Conservation (phyloP, 2,329 filamentous ascomycete genomes). For the Penicillium brevicompactum region DNA sequence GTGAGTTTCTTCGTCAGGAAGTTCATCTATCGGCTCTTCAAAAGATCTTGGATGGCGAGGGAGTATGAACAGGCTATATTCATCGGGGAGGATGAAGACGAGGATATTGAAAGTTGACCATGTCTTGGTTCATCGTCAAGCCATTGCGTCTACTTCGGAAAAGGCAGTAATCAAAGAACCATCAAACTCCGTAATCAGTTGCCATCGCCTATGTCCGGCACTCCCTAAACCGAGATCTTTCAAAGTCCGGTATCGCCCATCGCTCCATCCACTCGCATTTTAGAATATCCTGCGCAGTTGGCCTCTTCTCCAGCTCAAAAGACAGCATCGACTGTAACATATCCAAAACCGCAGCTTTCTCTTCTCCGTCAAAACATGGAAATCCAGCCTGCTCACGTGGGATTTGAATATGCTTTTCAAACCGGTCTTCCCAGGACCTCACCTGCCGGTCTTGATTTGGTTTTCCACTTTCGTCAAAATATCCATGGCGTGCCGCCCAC, state of each 20-base stretch:
- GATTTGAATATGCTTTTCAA: conserved; percentile 11
- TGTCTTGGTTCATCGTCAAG: too few species aligned
- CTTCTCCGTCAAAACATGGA: conserved; percentile 7
- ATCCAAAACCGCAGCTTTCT: conserved; percentile 18
- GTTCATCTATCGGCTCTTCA: too few species aligned
- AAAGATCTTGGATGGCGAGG: too few species aligned
- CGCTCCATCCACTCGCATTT: conserved; percentile 20
- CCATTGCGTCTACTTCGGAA: too few species aligned
- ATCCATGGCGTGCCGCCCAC: conserved; percentile 14
- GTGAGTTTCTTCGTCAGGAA: not conserved
- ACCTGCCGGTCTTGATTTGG: conserved; percentile 3
- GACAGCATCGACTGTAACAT: conserved; percentile 18
- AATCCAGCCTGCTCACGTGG: conserved; percentile 5
- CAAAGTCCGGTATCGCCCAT: conserved; percentile 21
- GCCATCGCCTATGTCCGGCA: not conserved
- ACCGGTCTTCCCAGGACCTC: conserved; percentile 16
- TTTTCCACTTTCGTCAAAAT: conserved; percentile 9
- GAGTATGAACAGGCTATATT: too few species aligned
- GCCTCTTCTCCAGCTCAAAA: conserved; percentile 16
- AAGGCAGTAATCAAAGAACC: too few species aligned
- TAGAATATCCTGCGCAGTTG: conserved; percentile 15
- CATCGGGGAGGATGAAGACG: too few species aligned
- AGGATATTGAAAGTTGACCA: too few species aligned
- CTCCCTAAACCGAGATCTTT: not conserved
- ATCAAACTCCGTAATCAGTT: too few species aligned